These are phyloP conservation scores for Mortierella sp. DNA, from an alignment of 371 early-diverging fungal species.

Conservation along the genomic window DNA sequence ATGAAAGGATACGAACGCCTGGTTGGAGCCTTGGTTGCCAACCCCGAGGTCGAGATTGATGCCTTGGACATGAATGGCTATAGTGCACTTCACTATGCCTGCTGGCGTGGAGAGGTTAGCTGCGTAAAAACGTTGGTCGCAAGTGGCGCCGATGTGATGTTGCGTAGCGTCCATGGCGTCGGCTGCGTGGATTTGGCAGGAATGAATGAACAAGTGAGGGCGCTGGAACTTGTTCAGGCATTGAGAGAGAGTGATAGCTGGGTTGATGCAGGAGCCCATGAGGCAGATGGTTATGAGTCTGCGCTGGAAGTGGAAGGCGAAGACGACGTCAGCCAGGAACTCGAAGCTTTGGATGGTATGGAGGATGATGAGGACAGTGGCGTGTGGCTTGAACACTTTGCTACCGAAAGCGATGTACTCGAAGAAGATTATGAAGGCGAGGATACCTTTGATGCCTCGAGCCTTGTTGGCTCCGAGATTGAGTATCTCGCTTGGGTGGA, in stretches of 20 bases:
- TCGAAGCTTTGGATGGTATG: conserved; percentile 27
- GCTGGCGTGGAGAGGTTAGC: conserved; percentile 48
- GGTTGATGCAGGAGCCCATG: conserved; percentile 57
- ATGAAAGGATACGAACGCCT: conserved; percentile 53
- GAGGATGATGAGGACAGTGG: conserved; percentile 51
- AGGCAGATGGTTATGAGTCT: conserved; percentile 45
- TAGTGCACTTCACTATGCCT: conserved; percentile 55
- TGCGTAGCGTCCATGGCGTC: conserved; percentile 51
- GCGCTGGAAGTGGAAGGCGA: conserved; percentile 49
- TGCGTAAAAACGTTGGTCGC: conserved; percentile 30
- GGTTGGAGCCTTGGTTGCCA: conserved; percentile 21
- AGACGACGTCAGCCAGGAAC: conserved; percentile 39
- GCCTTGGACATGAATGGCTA: conserved; percentile 55
- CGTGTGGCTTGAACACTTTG: conserved; percentile 54
- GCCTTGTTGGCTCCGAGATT: conserved; percentile 49
- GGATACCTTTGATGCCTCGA: conserved; percentile 31
- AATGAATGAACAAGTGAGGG: conserved; percentile 17
- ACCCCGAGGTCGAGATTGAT: conserved; percentile 43
- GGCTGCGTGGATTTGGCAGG: conserved; percentile 39
- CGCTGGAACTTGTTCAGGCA: conserved; percentile 22
- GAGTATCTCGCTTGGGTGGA: conserved; percentile 45
- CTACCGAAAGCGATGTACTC: conserved; percentile 47
- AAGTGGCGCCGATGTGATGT: conserved; percentile 42
- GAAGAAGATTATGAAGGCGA: conserved; percentile 42
- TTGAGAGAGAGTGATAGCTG: conserved; percentile 46